A percentile compares a stretch with the other conserved stretches of the same genome.
These are phyloP conservation scores for Bisporella sp. DNA, from an alignment of 2,329 filamentous ascomycete genomes.

Conservation along the genomic window DNA sequence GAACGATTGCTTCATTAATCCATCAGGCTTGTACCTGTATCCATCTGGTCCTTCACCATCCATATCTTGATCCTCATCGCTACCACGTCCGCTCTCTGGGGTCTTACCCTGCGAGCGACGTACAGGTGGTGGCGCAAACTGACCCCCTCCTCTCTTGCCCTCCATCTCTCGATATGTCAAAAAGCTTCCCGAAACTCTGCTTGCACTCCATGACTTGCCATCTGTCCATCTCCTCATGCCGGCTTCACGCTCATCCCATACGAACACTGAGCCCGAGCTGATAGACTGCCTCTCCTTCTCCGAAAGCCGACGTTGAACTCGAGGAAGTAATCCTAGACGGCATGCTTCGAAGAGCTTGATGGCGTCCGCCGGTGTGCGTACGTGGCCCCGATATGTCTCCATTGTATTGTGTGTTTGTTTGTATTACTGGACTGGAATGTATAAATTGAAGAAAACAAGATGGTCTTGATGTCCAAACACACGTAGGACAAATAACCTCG, in stretches of 20 bases:
- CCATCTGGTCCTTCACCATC: constrained; percentile 73
- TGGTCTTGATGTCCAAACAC: not conserved
- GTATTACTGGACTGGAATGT: not conserved
- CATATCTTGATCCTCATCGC: constrained; percentile 72
- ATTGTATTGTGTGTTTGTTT: constrained; percentile 45
- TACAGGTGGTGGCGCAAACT: constrained; percentile 52
- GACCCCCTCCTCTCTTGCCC: constrained; percentile 80
- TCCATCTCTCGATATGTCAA: constrained; percentile 98
- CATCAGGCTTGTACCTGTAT: constrained; percentile 92
- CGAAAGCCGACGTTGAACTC: constrained; percentile 91
- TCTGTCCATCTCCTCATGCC: constrained; percentile 99
- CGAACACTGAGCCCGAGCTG: constrained; percentile 92
- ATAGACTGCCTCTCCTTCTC: constrained; percentile 97
- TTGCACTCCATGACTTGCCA: constrained; percentile 98
- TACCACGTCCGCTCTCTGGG: constrained; percentile 72
- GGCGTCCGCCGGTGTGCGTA: constrained; percentile 91
- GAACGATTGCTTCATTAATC: constrained; percentile 99
- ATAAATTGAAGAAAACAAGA: not conserved
- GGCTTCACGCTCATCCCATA: constrained; percentile 98
- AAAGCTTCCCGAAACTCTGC: constrained; percentile 94
- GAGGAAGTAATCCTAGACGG: constrained; percentile 77
- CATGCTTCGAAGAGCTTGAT: constrained; percentile 99
- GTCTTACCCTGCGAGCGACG: constrained; percentile 62
- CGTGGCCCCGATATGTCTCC: constrained; percentile 95
- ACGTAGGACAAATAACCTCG: not conserved